These are phyloP conservation scores for Acacia pycnantha DNA, from an alignment of 331 rosid genomes.

Conservation along the genomic window DNA sequence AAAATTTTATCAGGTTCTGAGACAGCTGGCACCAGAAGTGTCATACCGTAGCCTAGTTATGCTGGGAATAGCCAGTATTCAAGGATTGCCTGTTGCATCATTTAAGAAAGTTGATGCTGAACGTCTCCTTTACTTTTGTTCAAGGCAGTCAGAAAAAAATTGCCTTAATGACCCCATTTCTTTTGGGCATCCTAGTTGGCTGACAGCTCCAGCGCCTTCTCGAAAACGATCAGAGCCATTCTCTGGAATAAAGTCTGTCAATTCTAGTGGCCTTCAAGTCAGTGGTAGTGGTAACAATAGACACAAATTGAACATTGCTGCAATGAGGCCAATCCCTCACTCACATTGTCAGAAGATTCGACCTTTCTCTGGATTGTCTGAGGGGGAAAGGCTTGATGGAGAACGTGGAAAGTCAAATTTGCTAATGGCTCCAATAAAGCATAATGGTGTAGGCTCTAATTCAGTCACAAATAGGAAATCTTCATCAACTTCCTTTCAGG, in stretches of 20 bases:
- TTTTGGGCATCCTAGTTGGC: constrained; percentile 63
- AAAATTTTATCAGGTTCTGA: constrained; percentile 60
- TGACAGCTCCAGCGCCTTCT: constrained; percentile 77
- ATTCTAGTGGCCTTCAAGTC: constrained; percentile 27
- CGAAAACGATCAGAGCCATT: constrained; percentile 58
- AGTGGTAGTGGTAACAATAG: constrained; percentile 31
- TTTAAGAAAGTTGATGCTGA: constrained; percentile 78
- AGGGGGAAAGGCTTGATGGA: constrained; percentile 59
- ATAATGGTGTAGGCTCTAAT: constrained; percentile 51
- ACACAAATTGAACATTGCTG: constrained; percentile 62
- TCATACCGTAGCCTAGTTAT: constrained; percentile 77
- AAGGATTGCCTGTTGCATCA: constrained; percentile 88
- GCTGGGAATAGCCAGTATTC: constrained; percentile 85
- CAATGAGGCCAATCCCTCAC: constrained; percentile 87
- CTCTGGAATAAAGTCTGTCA: constrained; percentile 33
- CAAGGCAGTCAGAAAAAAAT: constrained; percentile 40
- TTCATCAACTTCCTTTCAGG: constrained; percentile 64
- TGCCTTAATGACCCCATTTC: constrained; percentile 34
- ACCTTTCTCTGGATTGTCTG: constrained; percentile 72
- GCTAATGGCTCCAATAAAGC: constrained; percentile 56
- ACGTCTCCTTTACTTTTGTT: constrained; percentile 81
- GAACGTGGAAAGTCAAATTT: constrained; percentile 61
- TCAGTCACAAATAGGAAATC: constrained; percentile 68
- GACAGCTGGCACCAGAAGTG: constrained; percentile 86
- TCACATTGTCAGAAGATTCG: constrained; percentile 61